These are phyloP conservation scores for Macrophomina tecta DNA, from an alignment of 2,329 filamentous ascomycete genomes.

Conservation along the genomic window DNA sequence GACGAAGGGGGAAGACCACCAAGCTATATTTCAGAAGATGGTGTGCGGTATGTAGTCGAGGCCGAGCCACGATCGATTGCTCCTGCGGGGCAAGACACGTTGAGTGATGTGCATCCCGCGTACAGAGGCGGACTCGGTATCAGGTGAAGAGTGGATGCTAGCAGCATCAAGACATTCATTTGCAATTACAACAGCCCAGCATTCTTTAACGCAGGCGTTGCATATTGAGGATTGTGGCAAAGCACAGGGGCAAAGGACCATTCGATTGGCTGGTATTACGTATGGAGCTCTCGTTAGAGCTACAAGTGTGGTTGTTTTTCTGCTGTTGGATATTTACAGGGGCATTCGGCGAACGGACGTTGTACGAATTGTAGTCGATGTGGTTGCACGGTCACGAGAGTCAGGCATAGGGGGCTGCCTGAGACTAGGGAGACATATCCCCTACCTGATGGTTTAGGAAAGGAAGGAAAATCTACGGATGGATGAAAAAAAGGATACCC, in stretches of 20 bases:
- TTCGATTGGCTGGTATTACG: background rate
- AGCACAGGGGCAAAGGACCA: background rate
- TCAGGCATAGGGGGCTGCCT: background rate
- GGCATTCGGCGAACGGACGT: constrained; percentile 12
- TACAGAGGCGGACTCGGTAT: constrained; percentile 17
- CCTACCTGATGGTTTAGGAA: background rate
- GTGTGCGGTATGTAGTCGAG: constrained; percentile 74
- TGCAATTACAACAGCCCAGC: background rate
- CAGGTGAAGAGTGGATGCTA: background rate
- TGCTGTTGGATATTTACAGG: constrained; percentile 8
- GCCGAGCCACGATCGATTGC: constrained; percentile 49
- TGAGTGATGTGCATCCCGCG: constrained; percentile 21
- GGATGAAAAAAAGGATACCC: constrained; percentile 6
- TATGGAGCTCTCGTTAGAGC: background rate
- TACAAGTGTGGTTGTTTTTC: background rate
- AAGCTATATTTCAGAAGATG: constrained; percentile 78
- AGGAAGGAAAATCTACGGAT: background rate
- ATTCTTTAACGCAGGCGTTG: background rate
- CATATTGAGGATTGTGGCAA: background rate
- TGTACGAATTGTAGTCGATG: constrained; percentile 8
- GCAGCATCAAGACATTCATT: background rate
- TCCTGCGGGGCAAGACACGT: background rate
- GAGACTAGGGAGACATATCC: too few species aligned
- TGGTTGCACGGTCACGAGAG: background rate
- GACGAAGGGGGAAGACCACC: constrained; percentile 62